A percentile compares a stretch with the other conserved stretches of the same genome.
These are phyloP conservation scores for Laburnicola sp. DNA, from an alignment of 2,329 filamentous ascomycete species.

Conservation along the genomic window DNA sequence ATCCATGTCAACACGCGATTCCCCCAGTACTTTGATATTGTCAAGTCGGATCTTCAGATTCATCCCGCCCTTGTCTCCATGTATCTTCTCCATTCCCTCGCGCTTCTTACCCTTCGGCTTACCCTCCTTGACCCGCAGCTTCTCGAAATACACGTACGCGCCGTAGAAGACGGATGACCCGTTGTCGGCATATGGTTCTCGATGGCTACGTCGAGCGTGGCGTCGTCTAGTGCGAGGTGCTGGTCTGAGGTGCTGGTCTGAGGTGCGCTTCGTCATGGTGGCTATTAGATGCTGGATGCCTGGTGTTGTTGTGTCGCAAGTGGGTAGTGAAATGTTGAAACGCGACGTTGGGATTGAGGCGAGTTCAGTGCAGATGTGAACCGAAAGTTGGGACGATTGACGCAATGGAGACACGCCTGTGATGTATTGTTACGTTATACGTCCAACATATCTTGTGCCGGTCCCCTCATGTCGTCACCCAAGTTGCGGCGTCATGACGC, in stretches of 20 bases:
- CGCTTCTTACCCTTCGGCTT: slow-evolving; percentile 58
- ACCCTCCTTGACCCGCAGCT: slow-evolving; percentile 55
- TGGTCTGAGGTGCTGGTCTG: slow-evolving; percentile 9
- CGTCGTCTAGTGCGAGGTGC: slow-evolving; percentile 11
- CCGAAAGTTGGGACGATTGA: no score
- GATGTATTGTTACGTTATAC: no score
- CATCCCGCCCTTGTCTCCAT: slow-evolving; percentile 10
- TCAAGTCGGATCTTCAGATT: slow-evolving; percentile 4
- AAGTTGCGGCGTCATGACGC: no score
- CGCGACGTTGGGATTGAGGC: neutral
- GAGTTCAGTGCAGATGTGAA: no score
- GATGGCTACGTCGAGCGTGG: slow-evolving; percentile 13
- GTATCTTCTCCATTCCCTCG: slow-evolving; percentile 54
- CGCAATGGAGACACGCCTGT: no score
- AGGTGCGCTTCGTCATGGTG: slow-evolving; percentile 9
- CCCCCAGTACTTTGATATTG: neutral
- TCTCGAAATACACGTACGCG: slow-evolving; percentile 63
- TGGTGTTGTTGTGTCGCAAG: neutral
- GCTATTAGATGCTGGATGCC: neutral
- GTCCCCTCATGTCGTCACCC: no score
- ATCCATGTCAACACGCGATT: slow-evolving; percentile 3
- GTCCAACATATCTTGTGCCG: no score
- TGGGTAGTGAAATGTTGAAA: neutral
- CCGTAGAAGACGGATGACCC: slow-evolving; percentile 57
- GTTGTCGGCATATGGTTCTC: slow-evolving; percentile 50